phyloP scores from a whole-genome alignment of 163 green algal species.

The Smithsoniella earleae region DNA sequence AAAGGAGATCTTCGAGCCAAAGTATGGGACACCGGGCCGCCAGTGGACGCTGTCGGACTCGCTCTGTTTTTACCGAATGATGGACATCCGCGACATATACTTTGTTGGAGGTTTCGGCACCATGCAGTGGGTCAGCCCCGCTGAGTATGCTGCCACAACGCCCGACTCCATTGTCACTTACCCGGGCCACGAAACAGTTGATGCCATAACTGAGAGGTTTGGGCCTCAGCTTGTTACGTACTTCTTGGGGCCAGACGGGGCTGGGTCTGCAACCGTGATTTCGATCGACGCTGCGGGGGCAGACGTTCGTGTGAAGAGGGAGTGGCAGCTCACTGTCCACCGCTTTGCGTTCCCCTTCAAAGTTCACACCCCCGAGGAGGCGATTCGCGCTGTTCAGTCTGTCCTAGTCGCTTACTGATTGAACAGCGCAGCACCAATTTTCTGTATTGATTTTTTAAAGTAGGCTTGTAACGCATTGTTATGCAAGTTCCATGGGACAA shows the following conservation, averaged over 20 bases:
- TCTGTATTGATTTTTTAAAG: too few relatives aligned
- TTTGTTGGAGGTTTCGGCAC: constrained; percentile 98
- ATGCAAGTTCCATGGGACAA: too few relatives aligned
- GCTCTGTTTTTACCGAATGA: constrained; percentile 87
- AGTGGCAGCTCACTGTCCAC: constrained; percentile 71
- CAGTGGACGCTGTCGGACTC: constrained; percentile 69
- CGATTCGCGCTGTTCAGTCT: constrained; percentile 34
- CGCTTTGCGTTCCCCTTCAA: constrained; percentile 59
- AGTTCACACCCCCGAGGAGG: constrained; percentile 51
- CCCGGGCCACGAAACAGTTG: constrained; percentile 42
- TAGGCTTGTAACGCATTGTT: too few relatives aligned
- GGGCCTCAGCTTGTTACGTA: not conserved
- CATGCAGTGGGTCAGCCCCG: constrained; percentile 75
- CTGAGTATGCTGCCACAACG: constrained; percentile 54
- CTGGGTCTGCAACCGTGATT: constrained; percentile 72
- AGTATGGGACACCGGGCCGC: constrained; percentile 54
- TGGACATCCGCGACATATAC: constrained; percentile 93
- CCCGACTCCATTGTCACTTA: constrained; percentile 60
- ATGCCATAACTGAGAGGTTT: constrained; percentile 23
- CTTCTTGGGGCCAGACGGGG: not conserved
- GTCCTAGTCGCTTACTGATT: too few relatives aligned
- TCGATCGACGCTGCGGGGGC: constrained; percentile 73
- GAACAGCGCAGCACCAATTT: too few relatives aligned
- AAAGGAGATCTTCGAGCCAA: constrained; percentile 54
- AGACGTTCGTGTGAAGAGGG: constrained; percentile 68